Percentiles rank a stretch among this genome's conserved stretches.
Evolutionary conservation across 495 filamentous ascomycete genomes (phyloP).

Genomic region (Podospora fimiseda): DNA sequence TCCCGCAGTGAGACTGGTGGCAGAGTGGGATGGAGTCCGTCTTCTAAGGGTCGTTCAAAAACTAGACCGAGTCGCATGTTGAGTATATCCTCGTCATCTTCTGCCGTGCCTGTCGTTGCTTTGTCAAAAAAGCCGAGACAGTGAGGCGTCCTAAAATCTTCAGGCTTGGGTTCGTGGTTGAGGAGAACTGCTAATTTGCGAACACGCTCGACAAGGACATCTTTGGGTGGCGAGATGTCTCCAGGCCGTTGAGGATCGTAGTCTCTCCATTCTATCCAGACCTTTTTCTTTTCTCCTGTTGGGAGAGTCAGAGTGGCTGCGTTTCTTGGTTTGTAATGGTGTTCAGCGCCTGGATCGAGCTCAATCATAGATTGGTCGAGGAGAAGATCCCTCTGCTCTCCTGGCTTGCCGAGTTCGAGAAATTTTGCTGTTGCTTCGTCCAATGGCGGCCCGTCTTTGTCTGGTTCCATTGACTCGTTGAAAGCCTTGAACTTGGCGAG

Average conservation of each 20-base stretch:
- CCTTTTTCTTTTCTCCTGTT: conserved; percentile 22
- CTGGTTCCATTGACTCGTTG: conserved; percentile 36
- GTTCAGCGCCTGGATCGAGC: conserved; percentile 22
- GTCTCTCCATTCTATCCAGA: conserved; percentile 46
- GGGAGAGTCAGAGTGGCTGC: conserved; percentile 28
- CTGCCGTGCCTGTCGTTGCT: conserved; percentile 15
- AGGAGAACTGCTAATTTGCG: conserved; percentile 35
- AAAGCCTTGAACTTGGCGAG: conserved; percentile 45
- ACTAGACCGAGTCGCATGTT: conserved; percentile 33
- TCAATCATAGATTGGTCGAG: conserved; percentile 28
- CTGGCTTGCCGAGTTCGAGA: conserved; percentile 29
- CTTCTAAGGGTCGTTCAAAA: conserved; percentile 30
- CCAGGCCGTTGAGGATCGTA: conserved; percentile 32
- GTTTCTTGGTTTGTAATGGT: conserved; percentile 27
- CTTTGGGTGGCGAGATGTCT: conserved; percentile 26
- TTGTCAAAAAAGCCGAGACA: conserved; percentile 41
- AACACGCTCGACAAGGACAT: conserved; percentile 33
- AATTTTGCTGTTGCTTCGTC: conserved; percentile 26
- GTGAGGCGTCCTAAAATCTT: conserved; percentile 38
- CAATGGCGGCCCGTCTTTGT: conserved; percentile 17
- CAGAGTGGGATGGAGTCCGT: conserved; percentile 21
- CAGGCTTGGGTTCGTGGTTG: conserved; percentile 35
- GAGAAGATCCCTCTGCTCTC: conserved; percentile 22
- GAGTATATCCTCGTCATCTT: conserved; percentile 26
- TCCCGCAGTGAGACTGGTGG: conserved; percentile 32